Evolutionary conservation across 176 grass and related monocot genomes (phyloP).

Genomic region (Oryza officinalis): DNA sequence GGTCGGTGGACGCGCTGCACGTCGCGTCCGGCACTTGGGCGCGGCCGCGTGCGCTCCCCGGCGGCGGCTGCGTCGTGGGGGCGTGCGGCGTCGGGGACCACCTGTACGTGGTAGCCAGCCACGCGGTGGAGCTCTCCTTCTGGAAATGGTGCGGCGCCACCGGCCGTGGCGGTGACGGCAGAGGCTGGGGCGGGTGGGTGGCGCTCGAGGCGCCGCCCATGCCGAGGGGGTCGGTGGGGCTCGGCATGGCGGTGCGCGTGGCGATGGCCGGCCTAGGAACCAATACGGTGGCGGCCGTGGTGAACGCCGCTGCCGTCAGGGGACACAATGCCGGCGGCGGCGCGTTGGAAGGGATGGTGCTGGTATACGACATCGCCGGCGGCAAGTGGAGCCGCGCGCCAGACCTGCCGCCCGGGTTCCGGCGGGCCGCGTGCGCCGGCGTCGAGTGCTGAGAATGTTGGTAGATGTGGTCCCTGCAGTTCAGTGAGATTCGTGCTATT

Average conservation of each 20-base stretch:
- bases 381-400: constrained; percentile 71
- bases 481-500: background rate
- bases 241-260: constrained; percentile 64
- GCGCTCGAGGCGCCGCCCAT: constrained; percentile 63
- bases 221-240: constrained; percentile 43
- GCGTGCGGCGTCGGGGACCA: constrained; percentile 65
- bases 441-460: constrained; percentile 59
- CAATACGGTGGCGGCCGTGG: constrained; percentile 57
- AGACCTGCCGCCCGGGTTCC: constrained; percentile 52
- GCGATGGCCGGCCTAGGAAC: constrained; percentile 59
- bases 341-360: constrained; percentile 52
- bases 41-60: constrained; percentile 54
- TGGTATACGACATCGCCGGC: constrained; percentile 72
- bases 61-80: constrained; percentile 76
- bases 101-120: constrained; percentile 80
- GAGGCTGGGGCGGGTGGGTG: constrained; percentile 52
- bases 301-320: constrained; percentile 57
- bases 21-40: constrained; percentile 62
- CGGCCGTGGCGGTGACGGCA: background rate
- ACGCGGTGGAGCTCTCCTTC: constrained; percentile 81
- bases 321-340: constrained; percentile 14
- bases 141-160: constrained; percentile 59
- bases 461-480: background rate
- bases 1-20: constrained; percentile 76
- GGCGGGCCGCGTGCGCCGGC: constrained; percentile 52